A percentile compares a stretch with the other conserved stretches of the same genome.
phyloP scores from a whole-genome alignment of 306 rosid genomes.

The Trichosanthes truncata region DNA sequence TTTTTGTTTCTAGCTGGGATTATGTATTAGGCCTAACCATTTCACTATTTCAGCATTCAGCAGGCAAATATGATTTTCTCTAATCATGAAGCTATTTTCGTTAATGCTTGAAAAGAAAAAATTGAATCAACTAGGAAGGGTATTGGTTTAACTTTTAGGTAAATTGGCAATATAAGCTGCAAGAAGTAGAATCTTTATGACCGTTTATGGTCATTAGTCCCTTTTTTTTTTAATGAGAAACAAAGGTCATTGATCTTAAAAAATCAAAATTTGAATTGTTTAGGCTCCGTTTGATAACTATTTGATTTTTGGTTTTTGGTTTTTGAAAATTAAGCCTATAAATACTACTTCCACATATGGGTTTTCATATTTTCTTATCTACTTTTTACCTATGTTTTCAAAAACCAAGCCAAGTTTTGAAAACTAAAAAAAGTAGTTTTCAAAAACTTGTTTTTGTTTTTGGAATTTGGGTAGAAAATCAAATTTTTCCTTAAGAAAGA shows the following conservation, averaged over 20 bases:
- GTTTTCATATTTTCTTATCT: no score
- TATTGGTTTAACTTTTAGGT: background rate
- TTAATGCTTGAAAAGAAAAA: background rate
- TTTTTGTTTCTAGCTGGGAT: background rate
- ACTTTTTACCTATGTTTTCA: no score
- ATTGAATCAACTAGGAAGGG: background rate
- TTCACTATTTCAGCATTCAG: background rate
- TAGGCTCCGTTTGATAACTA: no score
- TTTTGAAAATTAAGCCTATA: no score
- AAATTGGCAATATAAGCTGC: background rate
- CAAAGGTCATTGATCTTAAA: background rate
- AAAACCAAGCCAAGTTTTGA: no score
- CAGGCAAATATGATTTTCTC: background rate
- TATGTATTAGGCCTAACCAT: background rate
- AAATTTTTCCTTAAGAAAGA: no score
- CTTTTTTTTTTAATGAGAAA: no score
- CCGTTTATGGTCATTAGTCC: background rate
- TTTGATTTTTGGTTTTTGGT: no score
- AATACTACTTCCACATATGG: no score
- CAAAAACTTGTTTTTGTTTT: no score
- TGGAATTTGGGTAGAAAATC: no score
- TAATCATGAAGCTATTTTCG: background rate
- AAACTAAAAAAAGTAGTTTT: no score
- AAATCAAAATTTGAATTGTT: background rate
- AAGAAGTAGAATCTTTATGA: background rate